phyloP scores from a whole-genome alignment of 2,329 filamentous ascomycete species.

The Phoma sp. region DNA sequence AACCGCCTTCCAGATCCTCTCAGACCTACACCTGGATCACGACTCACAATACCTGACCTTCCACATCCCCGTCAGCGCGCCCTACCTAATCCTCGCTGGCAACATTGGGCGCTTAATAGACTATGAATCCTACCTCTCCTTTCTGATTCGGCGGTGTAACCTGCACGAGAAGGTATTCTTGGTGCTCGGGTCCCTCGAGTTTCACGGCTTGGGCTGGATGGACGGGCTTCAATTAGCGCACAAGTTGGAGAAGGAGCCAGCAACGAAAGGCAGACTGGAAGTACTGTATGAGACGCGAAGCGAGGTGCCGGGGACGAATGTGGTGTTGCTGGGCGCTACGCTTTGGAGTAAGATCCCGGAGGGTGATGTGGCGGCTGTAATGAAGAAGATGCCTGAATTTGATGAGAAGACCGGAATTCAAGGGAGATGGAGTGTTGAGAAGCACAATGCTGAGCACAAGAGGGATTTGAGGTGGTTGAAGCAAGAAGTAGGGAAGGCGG shows the following conservation, averaged over 20 bases:
- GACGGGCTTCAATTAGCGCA: slow-evolving; percentile 36
- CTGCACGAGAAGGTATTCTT: slow-evolving; percentile 41
- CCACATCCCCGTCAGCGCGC: slow-evolving; percentile 38
- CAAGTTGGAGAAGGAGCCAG: slow-evolving; percentile 37
- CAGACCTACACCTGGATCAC: slow-evolving; percentile 42
- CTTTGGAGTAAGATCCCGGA: slow-evolving; percentile 62
- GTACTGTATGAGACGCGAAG: slow-evolving; percentile 56
- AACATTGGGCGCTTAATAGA: slow-evolving; percentile 43
- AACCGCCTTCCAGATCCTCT: slow-evolving; percentile 41
- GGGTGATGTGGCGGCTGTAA: slow-evolving; percentile 50
- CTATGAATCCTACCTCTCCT: slow-evolving; percentile 42
- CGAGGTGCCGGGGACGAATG: slow-evolving; percentile 49
- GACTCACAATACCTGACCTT: slow-evolving; percentile 42
- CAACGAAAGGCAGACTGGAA: slow-evolving; percentile 47
- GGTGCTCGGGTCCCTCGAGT: slow-evolving; percentile 39
- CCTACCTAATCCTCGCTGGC: slow-evolving; percentile 40
- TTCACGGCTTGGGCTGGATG: slow-evolving; percentile 34
- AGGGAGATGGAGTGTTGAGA: slow-evolving; percentile 57
- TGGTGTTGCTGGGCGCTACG: slow-evolving; percentile 66
- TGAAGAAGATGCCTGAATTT: slow-evolving; percentile 61
- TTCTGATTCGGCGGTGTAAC: slow-evolving; percentile 38
- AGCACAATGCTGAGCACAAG: slow-evolving; percentile 59
- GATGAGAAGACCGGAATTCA: slow-evolving; percentile 54
- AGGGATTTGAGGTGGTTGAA: slow-evolving; percentile 61
- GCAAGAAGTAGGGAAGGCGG: slow-evolving; percentile 36